Conservation (phyloP, 176 grass and related monocot species). For the Ensete glaucum region DNA sequence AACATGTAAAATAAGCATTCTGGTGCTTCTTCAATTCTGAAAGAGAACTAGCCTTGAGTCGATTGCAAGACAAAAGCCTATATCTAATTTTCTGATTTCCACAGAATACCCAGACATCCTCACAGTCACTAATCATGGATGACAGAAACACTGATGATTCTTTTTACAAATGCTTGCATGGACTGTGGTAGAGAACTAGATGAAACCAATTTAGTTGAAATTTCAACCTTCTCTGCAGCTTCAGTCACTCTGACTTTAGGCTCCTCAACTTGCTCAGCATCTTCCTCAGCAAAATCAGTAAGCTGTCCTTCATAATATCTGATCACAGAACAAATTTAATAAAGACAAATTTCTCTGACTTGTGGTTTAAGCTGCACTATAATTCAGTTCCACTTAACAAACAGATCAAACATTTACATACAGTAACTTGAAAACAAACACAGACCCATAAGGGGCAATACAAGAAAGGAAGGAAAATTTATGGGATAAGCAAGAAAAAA, state of each 20-base stretch:
- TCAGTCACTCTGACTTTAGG: constrained; percentile 53
- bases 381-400: not conserved
- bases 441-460: too few relatives aligned
- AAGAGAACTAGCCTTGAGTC: too few relatives aligned
- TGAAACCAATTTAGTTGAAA: not conserved
- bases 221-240: constrained; percentile 81
- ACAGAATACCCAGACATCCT: too few relatives aligned
- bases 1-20: not conserved
- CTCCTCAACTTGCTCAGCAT: constrained; percentile 50
- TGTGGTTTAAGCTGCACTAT: not conserved
- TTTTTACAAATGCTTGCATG: not conserved
- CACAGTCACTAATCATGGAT: too few relatives aligned
- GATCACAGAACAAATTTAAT: not conserved
- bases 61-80: not conserved
- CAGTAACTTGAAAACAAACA: too few relatives aligned
- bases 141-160: not conserved
- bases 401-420: too few relatives aligned
- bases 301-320: constrained; percentile 60
- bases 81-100: too few relatives aligned
- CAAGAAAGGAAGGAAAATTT: too few relatives aligned
- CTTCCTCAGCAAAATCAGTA: constrained; percentile 38
- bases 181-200: not conserved
- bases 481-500: too few relatives aligned
- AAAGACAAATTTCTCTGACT: not conserved
- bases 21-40: too few relatives aligned